Conservation (phyloP, 306 rosid species). For the Pachyrhizus erosus region DNA sequence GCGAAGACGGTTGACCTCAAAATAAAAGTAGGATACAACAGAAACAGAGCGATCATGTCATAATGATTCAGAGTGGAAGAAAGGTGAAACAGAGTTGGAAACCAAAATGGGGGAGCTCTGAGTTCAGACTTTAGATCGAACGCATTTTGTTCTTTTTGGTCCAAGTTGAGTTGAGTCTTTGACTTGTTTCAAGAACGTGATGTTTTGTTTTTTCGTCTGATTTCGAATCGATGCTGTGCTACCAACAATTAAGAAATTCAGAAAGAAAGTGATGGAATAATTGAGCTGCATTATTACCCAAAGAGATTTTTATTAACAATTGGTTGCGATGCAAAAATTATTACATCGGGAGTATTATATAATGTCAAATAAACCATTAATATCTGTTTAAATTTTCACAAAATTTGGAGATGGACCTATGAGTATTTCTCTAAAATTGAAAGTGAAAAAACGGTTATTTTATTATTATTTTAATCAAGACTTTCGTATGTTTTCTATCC, state of each 20-base stretch:
- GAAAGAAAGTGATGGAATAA: neutral
- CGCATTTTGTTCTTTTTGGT: neutral
- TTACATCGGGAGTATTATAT: neutral
- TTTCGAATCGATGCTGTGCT: neutral
- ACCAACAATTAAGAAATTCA: neutral
- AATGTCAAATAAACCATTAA: neutral
- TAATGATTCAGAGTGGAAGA: neutral
- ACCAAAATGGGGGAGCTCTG: neutral
- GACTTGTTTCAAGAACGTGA: slow-evolving; percentile 24
- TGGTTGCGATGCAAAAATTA: neutral
- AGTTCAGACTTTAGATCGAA: slow-evolving; percentile 6
- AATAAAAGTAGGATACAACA: neutral
- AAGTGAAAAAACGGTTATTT: neutral
- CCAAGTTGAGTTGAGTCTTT: neutral
- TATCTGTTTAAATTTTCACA: neutral
- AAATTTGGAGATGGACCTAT: neutral
- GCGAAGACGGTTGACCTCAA: slow-evolving; percentile 56
- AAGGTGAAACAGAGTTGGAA: neutral
- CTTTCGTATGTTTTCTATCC: neutral
- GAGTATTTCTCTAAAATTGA: neutral
- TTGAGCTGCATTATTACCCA: neutral
- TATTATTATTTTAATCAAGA: neutral
- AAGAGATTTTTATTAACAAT: neutral
- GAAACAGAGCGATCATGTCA: neutral
- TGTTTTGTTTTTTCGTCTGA: neutral